Evolutionary conservation across 2,329 filamentous ascomycete species (phyloP).

Genomic region (Aquanectria penicillioides): DNA sequence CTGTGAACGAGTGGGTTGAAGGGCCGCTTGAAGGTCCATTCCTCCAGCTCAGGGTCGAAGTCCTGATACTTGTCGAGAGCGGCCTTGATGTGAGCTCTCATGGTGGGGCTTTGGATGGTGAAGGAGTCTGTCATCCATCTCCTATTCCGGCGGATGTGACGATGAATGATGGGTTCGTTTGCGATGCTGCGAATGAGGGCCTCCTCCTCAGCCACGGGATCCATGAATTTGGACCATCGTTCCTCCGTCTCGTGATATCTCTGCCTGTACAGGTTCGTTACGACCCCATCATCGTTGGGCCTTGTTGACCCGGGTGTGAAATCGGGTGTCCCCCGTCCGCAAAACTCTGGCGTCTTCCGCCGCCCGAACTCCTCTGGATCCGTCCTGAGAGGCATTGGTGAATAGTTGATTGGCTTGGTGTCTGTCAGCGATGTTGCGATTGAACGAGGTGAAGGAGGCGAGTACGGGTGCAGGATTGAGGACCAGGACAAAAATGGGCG

Average conservation of each 20-base stretch:
- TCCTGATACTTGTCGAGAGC: slow-evolving; percentile 19
- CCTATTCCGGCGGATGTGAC: not conserved
- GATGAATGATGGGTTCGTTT: slow-evolving; percentile 16
- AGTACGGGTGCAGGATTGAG: no score
- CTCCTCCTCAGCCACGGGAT: not conserved
- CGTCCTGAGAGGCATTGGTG: no score
- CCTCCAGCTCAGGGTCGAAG: slow-evolving; percentile 13
- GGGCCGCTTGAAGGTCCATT: slow-evolving; percentile 21
- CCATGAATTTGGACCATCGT: slow-evolving; percentile 17
- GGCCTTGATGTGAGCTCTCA: slow-evolving; percentile 2
- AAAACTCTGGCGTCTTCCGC: no score
- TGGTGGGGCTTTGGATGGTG: slow-evolving; percentile 17
- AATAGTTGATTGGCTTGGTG: no score
- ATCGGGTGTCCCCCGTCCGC: no score
- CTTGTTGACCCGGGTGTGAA: no score
- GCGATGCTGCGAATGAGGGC: not conserved
- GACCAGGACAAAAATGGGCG: no score
- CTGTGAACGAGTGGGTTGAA: slow-evolving; percentile 27
- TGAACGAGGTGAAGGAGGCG: no score
- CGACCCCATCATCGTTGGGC: no score
- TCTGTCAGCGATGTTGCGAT: no score
- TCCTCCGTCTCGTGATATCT: not conserved
- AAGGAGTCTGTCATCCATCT: slow-evolving; percentile 16
- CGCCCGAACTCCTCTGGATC: no score
- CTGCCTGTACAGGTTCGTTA: slow-evolving; percentile 22